A percentile compares a stretch with the other conserved stretches of the same genome.
phyloP scores from a whole-genome alignment of 176 grass and related monocot species.

The Echinochloa phyllopogon region DNA sequence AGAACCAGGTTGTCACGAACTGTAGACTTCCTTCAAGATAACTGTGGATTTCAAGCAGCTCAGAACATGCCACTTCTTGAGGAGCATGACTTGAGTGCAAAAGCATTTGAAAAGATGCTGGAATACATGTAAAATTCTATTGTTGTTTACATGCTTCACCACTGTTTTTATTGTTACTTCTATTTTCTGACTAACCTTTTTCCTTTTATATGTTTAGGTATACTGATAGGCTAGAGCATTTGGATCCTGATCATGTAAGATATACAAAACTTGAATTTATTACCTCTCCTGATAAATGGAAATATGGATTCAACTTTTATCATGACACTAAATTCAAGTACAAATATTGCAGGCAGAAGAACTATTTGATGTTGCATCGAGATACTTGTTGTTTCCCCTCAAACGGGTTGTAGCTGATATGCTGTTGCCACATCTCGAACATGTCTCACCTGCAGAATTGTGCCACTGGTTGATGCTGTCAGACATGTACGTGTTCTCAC shows the following conservation, averaged over 20 bases:
- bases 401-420: conserved; percentile 82
- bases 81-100: conserved; percentile 84
- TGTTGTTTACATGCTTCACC: conserved; percentile 9
- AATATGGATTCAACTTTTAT: background rate
- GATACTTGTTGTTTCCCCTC: conserved; percentile 87
- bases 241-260: conserved; percentile 75
- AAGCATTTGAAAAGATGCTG: conserved; percentile 95
- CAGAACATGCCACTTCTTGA: conserved; percentile 71
- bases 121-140: conserved; percentile 88
- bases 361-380: conserved; percentile 96
- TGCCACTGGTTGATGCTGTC: conserved; percentile 95
- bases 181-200: conserved; percentile 5
- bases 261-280: background rate
- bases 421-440: conserved; percentile 69
- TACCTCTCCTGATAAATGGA: background rate
- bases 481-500: conserved; percentile 70
- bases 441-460: conserved; percentile 72
- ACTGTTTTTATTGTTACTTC: conserved; percentile 21
- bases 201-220: conserved; percentile 61
- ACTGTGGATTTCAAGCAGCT: conserved; percentile 38
- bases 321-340: conserved; percentile 3
- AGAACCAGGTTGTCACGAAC: conserved; percentile 86
- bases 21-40: conserved; percentile 74
- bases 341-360: conserved; percentile 75
- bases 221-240: conserved; percentile 78